These are phyloP conservation scores for Aspergillus pseudoglaucus DNA, from an alignment of 2,329 filamentous ascomycete genomes.

Conservation along the genomic window DNA sequence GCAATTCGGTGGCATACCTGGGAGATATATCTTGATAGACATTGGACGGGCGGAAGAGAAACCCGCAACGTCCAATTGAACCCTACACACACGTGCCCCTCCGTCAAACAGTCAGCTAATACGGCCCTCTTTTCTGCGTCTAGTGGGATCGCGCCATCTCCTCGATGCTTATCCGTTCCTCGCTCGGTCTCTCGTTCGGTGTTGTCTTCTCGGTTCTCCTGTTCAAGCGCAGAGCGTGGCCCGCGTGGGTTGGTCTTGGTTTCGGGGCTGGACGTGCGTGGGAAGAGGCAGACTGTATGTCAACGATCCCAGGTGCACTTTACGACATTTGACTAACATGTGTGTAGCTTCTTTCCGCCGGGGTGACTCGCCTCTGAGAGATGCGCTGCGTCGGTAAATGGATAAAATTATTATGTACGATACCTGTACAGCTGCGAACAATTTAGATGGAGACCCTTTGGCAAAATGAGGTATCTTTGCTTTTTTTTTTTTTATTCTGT, in stretches of 20 bases:
- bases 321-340: not conserved
- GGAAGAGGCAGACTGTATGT: conserved; percentile 89
- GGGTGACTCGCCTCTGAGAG: conserved; percentile 34
- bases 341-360: conserved; percentile 38
- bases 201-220: conserved; percentile 97
- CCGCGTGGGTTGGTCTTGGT: conserved; percentile 86
- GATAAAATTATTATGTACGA: conserved; percentile 24
- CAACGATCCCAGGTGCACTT: not conserved
- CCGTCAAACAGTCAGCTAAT: conserved; percentile 9
- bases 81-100: not conserved
- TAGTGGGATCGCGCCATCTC: conserved; percentile 99
- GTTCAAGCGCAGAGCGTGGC: conserved; percentile 97
- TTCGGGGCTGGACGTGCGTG: conserved; percentile 96
- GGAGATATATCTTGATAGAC: not conserved
- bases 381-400: conserved; percentile 32
- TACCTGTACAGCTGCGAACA: conserved; percentile 30
- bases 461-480: not conserved
- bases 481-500: not conserved
- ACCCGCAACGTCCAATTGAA: not conserved
- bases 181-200: conserved; percentile 91
- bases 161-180: conserved; percentile 93
- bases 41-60: not conserved
- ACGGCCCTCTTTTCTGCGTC: conserved; percentile 9
- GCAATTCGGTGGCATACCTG: not conserved
- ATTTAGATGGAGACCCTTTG: conserved; percentile 7